phyloP scores from a whole-genome alignment of 768 basidiomycete genomes.

The Tulasnella calospora region DNA sequence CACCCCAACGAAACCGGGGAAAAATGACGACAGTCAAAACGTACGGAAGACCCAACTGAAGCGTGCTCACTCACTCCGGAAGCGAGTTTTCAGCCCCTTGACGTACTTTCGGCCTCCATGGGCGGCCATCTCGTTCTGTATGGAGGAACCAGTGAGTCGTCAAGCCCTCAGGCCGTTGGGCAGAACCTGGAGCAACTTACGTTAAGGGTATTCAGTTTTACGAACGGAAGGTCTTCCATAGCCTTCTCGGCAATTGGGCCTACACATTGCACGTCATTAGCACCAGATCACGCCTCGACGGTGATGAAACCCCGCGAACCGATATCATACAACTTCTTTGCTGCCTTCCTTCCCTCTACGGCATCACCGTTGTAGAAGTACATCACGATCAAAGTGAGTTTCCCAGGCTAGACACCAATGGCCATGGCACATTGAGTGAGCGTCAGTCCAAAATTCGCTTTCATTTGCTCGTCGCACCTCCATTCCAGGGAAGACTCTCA shows the following conservation, averaged over 20 bases:
- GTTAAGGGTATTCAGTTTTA: conserved; percentile 12
- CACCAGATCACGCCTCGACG: background rate
- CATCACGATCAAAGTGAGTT: background rate
- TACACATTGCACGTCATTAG: background rate
- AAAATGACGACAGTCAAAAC: background rate
- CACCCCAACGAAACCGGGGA: background rate
- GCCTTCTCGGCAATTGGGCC: background rate
- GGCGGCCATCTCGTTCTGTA: background rate
- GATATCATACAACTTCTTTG: conserved; percentile 7
- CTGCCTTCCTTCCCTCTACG: background rate
- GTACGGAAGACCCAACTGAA: too few relatives aligned
- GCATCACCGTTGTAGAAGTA: conserved; percentile 18
- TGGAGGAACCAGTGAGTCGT: background rate
- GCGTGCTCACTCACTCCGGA: background rate
- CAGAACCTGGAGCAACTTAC: background rate
- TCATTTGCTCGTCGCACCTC: background rate
- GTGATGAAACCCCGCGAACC: background rate
- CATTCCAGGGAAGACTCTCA: background rate
- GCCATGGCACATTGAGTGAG: background rate
- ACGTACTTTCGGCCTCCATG: background rate
- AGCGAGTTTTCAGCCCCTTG: background rate
- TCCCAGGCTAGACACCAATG: background rate
- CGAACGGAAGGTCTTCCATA: conserved; percentile 3
- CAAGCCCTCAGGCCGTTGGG: background rate
- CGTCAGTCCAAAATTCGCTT: background rate